Base-by-base conservation (phyloP, 1,139 yeast species). In the Candida pseudocylindracea region DNA sequence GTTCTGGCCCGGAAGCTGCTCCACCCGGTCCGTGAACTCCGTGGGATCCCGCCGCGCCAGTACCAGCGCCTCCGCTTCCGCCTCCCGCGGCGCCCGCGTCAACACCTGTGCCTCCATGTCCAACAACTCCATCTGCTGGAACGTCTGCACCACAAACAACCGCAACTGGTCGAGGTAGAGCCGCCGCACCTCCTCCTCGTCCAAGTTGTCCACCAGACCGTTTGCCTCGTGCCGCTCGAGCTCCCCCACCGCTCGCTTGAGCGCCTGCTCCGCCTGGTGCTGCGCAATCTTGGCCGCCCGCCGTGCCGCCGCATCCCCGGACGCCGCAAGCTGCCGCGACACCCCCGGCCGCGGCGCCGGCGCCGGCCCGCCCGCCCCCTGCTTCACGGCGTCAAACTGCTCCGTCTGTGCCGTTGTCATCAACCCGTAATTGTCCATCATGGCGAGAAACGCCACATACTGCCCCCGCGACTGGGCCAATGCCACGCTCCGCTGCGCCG, bases 251-350 rank as follows among this genome's bases (percentile, higher is more conserved):
- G 61, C 60, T 2, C 40, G 45, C n/a, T 50, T 54, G 34, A 79
- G 51, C 28, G 60, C 63, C 44, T 67, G 71, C 40, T 73, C 83
- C 25, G 58, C 48, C 44, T 67, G 73, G 48, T 60, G 76, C 41
- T 67, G 63, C 20, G 66, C 74, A 36, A 85, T 80, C 48, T 83
- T 85, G 34, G 67, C 75, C 20, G 72, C 72, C 39, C 94, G 57
- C 40, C 66, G 62, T 25, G 54, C 48, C 12, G 65, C 60, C 0
- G 91, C 69, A 36, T 67, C 20, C 20, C 20, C 20, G 6, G 20
- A 15, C 6, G 20, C 20, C 4, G 20, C 20, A 4, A 15, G 20
- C 20, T 15, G 20, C 6, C 20, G 20, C 20, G 20, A 15, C 20
- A 15, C 6, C 6, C 20, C 20, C 4, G 20, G 20, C 6, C 6